Conservation (phyloP, 192 early-diverging fungal species). For the Oehlia diaphana region DNA sequence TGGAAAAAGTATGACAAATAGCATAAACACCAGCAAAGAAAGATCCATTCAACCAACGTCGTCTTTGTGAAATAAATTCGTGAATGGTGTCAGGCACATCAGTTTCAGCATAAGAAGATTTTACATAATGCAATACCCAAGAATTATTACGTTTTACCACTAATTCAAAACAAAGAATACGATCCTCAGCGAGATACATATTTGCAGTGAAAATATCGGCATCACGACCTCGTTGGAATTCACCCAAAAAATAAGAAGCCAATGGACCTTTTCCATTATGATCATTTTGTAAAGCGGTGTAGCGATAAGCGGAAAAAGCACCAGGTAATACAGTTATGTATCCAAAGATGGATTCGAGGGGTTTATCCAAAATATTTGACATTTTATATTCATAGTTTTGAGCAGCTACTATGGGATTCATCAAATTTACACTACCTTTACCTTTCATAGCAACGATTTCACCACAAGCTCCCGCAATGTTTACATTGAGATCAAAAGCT, state of each 20-base stretch:
- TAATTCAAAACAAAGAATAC: conserved; percentile 82
- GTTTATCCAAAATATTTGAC: conserved; percentile 67
- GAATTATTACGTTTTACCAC: conserved; percentile 66
- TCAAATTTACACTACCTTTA: conserved; percentile 49
- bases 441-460: conserved; percentile 73
- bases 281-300: conserved; percentile 72
- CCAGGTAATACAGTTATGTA: conserved; percentile 87
- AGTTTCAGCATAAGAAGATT: conserved; percentile 69
- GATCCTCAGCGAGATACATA: conserved; percentile 84
- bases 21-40: conserved; percentile 91
- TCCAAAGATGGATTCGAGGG: conserved; percentile 83
- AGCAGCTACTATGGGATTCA: conserved; percentile 60
- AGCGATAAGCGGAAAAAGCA: conserved; percentile 86
- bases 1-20: conserved; percentile 68
- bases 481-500: conserved; percentile 58
- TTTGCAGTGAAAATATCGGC: conserved; percentile 74
- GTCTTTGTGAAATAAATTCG: conserved; percentile 93
- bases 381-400: conserved; percentile 77
- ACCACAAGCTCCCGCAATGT: conserved; percentile 66
- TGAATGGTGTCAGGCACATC: conserved; percentile 74
- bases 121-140: conserved; percentile 76
- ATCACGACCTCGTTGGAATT: conserved; percentile 53
- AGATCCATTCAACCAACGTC: conserved; percentile 93
- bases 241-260: conserved; percentile 75
- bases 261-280: conserved; percentile 59